Conservation (phyloP, 129 eudicot genomes). For the Helianthus tuberosus region DNA sequence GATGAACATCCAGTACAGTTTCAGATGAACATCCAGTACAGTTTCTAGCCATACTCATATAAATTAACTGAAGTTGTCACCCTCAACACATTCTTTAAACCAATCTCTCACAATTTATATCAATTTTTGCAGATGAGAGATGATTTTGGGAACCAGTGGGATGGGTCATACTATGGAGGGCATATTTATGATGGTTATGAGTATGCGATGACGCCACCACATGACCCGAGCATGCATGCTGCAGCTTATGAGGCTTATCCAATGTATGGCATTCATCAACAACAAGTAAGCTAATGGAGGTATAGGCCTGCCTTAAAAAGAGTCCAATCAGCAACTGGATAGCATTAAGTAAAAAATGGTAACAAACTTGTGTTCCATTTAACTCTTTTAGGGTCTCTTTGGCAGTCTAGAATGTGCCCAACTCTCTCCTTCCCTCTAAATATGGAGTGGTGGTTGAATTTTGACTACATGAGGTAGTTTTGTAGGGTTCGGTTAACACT, state of each 20-base stretch:
- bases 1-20: conserved; percentile 95
- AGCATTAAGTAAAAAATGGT: conserved; percentile 29
- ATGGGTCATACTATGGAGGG: conserved; percentile 80
- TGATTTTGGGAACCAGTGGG: conserved; percentile 82
- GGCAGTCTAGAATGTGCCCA: conserved; percentile 38
- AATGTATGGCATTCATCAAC: conserved; percentile 77
- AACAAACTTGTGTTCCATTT: conserved; percentile 38
- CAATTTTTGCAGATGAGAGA: conserved; percentile 54
- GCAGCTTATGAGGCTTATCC: conserved; percentile 86
- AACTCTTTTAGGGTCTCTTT: conserved; percentile 21
- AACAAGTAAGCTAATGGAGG: conserved; percentile 51
- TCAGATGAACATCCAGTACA: too few relatives aligned
- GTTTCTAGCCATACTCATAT: neutral
- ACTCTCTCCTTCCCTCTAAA: conserved; percentile 46
- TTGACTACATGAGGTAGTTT: conserved; percentile 63
- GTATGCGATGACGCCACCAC: conserved; percentile 69
- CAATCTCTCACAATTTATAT: neutral
- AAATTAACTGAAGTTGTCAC: neutral
- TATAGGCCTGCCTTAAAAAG: neutral
- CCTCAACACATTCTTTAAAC: neutral
- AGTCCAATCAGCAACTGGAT: conserved; percentile 16
- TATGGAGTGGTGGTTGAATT: conserved; percentile 70
- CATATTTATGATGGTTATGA: conserved; percentile 76
- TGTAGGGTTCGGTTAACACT: conserved; percentile 37
- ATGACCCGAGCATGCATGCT: conserved; percentile 84